Evolutionary conservation across 441 rosid species (phyloP), one percentile per base, ranked within the genome.

Genomic region (Codiaeum variegatum): DNA sequence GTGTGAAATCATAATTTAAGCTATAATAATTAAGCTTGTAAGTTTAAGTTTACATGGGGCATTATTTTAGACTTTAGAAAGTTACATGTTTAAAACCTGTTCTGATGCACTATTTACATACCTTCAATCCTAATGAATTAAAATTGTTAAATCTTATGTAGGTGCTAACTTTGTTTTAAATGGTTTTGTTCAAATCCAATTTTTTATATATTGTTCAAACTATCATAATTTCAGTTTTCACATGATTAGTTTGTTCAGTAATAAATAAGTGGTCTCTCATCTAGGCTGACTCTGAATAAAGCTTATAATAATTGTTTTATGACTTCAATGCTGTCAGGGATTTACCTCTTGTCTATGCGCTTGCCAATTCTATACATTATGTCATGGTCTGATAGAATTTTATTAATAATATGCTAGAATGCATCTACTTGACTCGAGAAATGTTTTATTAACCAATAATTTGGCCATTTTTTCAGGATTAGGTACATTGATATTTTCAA

Each of bases 351-450:
- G 97, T n/a, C n/a, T 79, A 94, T 94, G 98, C 91, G 94, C 34
- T 23, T 92, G 44, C 97, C 98, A 1, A 88, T 94, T 75, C 94
- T 92, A 63, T 94, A 92, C 87, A 88, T 97, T 16, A 83, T 94
- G 93, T 94, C 98, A 24, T 94, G 97, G 98, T 97, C 97, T 0
- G 97, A 92, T 15, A 87, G 97, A 74, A 77, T 92, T 78, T 86
- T n/a, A n/a, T n/a, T n/a, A 36, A 62, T 16, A 36, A 8, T 19
- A 21, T 10, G n/a, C 47, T 34, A 62, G 6, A n/a, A 34, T 62
- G 47, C 47, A 34, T 62, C 6, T 62, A 0, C 26, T 42, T 12
- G 7, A 36, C 10, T 7, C 40, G n/a, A 40, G 73, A n/a, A 59
- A 58, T 59, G 67, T 46, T 23, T 21, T 54, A 28, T 26, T 79